Base-by-base conservation (phyloP, 345 rosid species). In the Boechera divaricarpa region DNA sequence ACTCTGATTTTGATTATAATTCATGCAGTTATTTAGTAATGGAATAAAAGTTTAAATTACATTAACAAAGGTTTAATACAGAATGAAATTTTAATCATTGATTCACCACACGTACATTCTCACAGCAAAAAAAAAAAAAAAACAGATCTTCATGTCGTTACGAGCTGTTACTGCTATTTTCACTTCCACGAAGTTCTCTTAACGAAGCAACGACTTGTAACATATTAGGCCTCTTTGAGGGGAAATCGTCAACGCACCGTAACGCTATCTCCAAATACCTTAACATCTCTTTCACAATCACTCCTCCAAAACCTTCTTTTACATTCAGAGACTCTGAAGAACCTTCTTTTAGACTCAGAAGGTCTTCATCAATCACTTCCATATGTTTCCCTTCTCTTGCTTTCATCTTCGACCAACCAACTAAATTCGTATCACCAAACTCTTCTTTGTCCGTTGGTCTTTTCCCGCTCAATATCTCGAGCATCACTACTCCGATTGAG, bases 341-440 rank as follows among this genome's bases (percentile, higher is more conserved):
- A 79, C 81, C 87, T 18, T 88, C 87, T 0, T 76, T 84, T 31
- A 63, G 72, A 67, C 68, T 82, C 3, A 87, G 70, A 78, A 94
- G 79, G 36, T 94, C 97, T 44, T 82, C 80, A 67, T 94, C 98
- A 7, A 94, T 94, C 69, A 94, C 98, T 71, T 94, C 97, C 93
- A 89, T 91, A 55, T 89, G 97, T 51, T 84, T 87, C 73, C 94
- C 97, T 77, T 91, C 96, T 74, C 90, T 80, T 2, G 81, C 97
- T 78, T 90, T 91, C 87, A 94, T 81, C 84, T 92, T 94, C 28
- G 88, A 89, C 98, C 98, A 94, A 11, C 98, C 98, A 31, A 91
- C 98, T 78, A 94, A 81, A 73, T 94, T 94, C 4, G 97, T 91
- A 85, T 94, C 98, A n/a, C 97, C 98, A 47, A 94, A 94, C 76